A percentile compares a stretch with the other conserved stretches of the same genome.
Conservation (phyloP, 306 rosid genomes). For the Cercis canadensis region DNA sequence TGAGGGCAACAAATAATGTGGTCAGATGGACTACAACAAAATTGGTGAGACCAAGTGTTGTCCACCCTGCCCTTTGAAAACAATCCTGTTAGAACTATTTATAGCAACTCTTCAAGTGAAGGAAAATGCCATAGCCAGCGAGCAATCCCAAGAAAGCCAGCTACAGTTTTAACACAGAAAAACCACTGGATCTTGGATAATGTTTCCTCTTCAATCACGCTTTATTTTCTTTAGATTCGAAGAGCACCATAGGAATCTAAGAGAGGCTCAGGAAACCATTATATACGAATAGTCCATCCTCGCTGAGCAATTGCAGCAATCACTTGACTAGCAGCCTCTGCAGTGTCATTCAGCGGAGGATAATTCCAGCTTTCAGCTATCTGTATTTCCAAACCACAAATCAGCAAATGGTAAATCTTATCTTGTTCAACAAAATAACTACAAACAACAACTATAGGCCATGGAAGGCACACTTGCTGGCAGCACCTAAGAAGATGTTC, state of each 20-base stretch:
- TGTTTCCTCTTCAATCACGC: conserved; percentile 22
- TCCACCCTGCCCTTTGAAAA: neutral
- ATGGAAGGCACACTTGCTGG: neutral
- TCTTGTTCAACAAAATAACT: conserved; percentile 5
- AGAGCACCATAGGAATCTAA: conserved; percentile 3
- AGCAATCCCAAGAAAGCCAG: conserved; percentile 15
- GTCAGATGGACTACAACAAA: conserved; percentile 11
- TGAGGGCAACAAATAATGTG: neutral
- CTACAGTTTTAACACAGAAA: neutral
- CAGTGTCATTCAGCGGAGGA: conserved; percentile 81
- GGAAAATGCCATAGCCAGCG: conserved; percentile 20
- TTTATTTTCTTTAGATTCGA: conserved; percentile 5
- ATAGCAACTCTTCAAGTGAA: conserved; percentile 1
- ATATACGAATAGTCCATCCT: conserved; percentile 72
- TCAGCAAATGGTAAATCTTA: neutral
- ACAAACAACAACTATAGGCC: conserved; percentile 5
- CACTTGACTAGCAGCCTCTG: conserved; percentile 74
- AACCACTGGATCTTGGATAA: conserved; percentile 2
- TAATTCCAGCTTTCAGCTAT: conserved; percentile 77
- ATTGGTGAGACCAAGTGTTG: conserved; percentile 17
- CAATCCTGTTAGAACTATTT: conserved; percentile 24
- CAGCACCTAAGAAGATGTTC: conserved; percentile 10
- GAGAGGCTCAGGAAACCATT: conserved; percentile 12
- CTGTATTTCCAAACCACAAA: conserved; percentile 47
- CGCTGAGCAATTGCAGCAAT: conserved; percentile 63